Evolutionary conservation across 2,329 filamentous ascomycete species (phyloP).

Genomic region (Drechmeria coniospora): DNA sequence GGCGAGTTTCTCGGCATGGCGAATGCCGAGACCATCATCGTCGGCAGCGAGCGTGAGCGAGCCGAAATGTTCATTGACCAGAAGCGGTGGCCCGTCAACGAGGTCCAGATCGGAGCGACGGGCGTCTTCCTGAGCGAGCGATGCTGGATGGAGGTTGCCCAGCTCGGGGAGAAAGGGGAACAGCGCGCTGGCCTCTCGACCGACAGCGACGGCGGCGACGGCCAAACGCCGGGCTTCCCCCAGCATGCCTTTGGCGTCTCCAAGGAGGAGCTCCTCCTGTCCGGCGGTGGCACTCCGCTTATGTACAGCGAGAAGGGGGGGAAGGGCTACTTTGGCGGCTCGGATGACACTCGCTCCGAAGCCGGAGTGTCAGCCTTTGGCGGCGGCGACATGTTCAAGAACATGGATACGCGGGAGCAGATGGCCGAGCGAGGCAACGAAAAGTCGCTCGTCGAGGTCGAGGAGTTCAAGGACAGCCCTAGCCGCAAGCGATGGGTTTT

Average conservation of each 20-base stretch:
- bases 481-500: constrained; percentile 86
- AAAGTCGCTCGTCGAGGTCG: constrained; percentile 78
- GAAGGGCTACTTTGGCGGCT: constrained; percentile 67
- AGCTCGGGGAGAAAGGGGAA: constrained; percentile 49
- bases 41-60: constrained; percentile 86
- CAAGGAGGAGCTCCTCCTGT: constrained; percentile 43
- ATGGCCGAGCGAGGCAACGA: constrained; percentile 93
- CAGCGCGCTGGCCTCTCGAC: constrained; percentile 25
- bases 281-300: constrained; percentile 37
- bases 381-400: constrained; percentile 94
- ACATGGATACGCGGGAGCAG: constrained; percentile 82
- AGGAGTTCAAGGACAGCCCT: constrained; percentile 61
- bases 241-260: constrained; percentile 43
- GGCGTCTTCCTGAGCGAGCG: constrained; percentile 91
- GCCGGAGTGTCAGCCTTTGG: constrained; percentile 84
- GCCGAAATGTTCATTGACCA: constrained; percentile 83
- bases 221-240: constrained; percentile 40
- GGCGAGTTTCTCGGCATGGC: constrained; percentile 85
- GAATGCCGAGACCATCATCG: constrained; percentile 68
- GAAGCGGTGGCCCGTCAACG: constrained; percentile 82
- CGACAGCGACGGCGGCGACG: constrained; percentile 49
- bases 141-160: constrained; percentile 84
- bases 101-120: constrained; percentile 79
- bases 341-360: constrained; percentile 77
- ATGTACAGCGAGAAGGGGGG: constrained; percentile 61